Percentiles rank a stretch among this genome's conserved stretches.
These are phyloP conservation scores for Ceratocystiopsis brevicomis DNA, from an alignment of 2,329 filamentous ascomycete species.

Conservation along the genomic window DNA sequence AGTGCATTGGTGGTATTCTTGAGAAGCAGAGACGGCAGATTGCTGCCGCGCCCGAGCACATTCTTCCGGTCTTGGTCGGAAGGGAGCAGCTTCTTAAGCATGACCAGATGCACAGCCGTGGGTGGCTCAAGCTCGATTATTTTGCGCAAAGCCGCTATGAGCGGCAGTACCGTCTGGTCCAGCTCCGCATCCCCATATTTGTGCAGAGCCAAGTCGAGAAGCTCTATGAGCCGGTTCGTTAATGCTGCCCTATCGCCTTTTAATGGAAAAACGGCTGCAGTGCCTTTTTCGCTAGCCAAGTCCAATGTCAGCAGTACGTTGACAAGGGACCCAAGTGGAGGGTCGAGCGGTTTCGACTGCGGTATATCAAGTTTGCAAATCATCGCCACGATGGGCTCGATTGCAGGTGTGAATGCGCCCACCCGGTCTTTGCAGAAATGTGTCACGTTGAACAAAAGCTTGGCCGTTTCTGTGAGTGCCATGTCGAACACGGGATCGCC, in stretches of 20 bases:
- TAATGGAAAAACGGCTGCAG: constrained; percentile 43
- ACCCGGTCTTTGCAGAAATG: constrained; percentile 48
- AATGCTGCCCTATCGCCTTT: constrained; percentile 38
- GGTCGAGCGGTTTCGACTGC: constrained; percentile 47
- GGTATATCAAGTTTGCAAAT: constrained; percentile 41
- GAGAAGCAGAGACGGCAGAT: constrained; percentile 58
- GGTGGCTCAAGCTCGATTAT: constrained; percentile 49
- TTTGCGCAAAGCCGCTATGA: constrained; percentile 54
- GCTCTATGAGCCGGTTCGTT: constrained; percentile 44
- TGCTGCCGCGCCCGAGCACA: constrained; percentile 58
- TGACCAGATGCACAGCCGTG: constrained; percentile 36
- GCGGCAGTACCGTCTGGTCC: constrained; percentile 49
- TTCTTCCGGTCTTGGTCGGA: constrained; percentile 55
- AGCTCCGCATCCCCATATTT: constrained; percentile 49
- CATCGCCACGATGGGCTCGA: constrained; percentile 52
- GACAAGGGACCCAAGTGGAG: constrained; percentile 51
- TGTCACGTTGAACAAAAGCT: constrained; percentile 76
- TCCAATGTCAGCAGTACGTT: constrained; percentile 71
- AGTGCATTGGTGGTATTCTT: constrained; percentile 57
- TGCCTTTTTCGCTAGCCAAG: constrained; percentile 34
- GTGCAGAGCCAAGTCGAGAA: constrained; percentile 48
- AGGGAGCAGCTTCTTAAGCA: constrained; percentile 55
- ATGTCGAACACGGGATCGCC: constrained; percentile 49
- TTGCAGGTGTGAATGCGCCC: constrained; percentile 43
- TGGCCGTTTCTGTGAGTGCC: constrained; percentile 68